Evolutionary conservation across 345 rosid species (phyloP).

Genomic region (Eucalyptus urophylla): DNA sequence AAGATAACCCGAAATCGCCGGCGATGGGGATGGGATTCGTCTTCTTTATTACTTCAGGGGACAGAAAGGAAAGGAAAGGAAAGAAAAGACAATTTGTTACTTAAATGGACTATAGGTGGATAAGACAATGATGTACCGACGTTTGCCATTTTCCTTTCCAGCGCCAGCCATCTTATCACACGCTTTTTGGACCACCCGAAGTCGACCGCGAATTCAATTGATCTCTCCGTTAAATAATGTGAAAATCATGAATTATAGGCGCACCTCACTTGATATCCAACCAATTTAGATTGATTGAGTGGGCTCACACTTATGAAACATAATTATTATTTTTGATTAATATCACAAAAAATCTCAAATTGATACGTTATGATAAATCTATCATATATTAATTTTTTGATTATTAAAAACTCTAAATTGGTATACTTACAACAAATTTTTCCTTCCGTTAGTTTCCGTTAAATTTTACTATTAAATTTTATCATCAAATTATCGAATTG

Average conservation of each 20-base stretch:
- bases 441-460: accelerated
- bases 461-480: too few relatives aligned
- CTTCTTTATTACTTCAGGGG: neutral
- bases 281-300: neutral
- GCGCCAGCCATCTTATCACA: neutral
- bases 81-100: neutral
- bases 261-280: neutral
- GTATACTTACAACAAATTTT: accelerated
- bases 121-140: neutral
- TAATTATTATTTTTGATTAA: accelerated
- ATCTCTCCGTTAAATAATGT: neutral
- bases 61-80: neutral
- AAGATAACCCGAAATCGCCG: neutral
- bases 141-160: neutral
- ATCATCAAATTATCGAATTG: accelerated
- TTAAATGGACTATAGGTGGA: neutral
- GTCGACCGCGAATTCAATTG: neutral
- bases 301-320: neutral
- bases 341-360: accelerated
- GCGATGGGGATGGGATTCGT: neutral
- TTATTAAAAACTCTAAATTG: accelerated
- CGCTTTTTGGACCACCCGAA: neutral
- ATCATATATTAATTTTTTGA: accelerated
- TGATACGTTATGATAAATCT: accelerated
- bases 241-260: neutral